phyloP scores from a whole-genome alignment of 75 land plant species.

The Cunninghamia lanceolata region DNA sequence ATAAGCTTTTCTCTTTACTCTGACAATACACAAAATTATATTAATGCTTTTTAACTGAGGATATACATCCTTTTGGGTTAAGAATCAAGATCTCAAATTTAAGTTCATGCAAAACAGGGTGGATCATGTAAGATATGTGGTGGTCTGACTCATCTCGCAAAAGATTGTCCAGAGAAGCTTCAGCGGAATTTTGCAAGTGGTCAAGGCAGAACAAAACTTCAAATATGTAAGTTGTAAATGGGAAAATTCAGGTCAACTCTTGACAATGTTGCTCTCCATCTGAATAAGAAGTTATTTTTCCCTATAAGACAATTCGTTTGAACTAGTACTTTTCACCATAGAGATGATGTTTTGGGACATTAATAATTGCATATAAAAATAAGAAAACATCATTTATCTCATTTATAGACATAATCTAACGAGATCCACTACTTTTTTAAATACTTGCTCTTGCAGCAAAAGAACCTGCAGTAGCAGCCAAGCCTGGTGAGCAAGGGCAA shows the following conservation, averaged over 20 bases:
- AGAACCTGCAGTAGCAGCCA: conserved; percentile 26
- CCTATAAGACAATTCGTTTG: neutral
- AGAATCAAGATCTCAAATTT: neutral
- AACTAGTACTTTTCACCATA: neutral
- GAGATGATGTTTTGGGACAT: conserved; percentile 1
- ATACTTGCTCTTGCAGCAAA: conserved; percentile 21
- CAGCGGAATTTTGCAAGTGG: conserved; percentile 16
- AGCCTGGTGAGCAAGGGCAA: conserved; percentile 27
- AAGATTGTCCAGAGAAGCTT: conserved; percentile 80
- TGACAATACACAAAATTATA: neutral
- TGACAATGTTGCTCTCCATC: neutral
- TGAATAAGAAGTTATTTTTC: neutral
- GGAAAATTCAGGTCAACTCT: neutral
- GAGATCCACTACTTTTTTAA: neutral
- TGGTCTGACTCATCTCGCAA: conserved; percentile 83
- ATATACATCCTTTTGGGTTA: neutral
- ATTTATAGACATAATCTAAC: conserved; percentile 3
- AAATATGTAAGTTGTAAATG: conserved; percentile 41
- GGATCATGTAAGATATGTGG: conserved; percentile 92
- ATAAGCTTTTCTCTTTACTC: neutral
- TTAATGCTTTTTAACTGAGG: neutral
- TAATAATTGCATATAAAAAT: neutral
- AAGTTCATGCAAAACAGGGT: conserved; percentile 45
- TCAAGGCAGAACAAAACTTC: conserved; percentile 22
- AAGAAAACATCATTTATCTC: neutral